Percentiles rank a stretch among this genome's conserved stretches.
Conservation (phyloP, 805 yeast species). For the Ogataea methanolica region DNA sequence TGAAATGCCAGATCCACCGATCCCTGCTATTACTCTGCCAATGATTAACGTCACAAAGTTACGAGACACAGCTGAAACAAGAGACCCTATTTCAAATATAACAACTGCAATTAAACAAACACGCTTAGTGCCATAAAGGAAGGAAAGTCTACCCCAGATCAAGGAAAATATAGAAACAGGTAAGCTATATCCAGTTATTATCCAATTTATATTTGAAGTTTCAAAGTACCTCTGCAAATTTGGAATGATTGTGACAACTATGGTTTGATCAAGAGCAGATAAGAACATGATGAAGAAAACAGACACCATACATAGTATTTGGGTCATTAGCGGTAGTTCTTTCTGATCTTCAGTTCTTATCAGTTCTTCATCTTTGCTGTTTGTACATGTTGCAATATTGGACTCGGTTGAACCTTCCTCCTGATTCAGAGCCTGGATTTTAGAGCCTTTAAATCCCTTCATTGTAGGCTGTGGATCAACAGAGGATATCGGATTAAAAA, state of each 20-base stretch:
- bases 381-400: neutral
- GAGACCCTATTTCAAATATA: constrained; percentile 59
- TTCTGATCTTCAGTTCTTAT: neutral
- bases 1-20: constrained; percentile 73
- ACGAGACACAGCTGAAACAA: constrained; percentile 50
- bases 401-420: too few species aligned
- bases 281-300: constrained; percentile 19
- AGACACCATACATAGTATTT: constrained; percentile 10
- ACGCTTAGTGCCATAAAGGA: constrained; percentile 51
- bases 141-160: constrained; percentile 53
- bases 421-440: too few species aligned
- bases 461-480: too few species aligned
- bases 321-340: neutral
- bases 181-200: constrained; percentile 50
- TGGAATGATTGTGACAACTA: constrained; percentile 48
- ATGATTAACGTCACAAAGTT: constrained; percentile 58
- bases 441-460: too few species aligned
- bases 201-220: constrained; percentile 54
- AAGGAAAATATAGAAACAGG: constrained; percentile 52
- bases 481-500: too few species aligned
- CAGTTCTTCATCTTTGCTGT: neutral
- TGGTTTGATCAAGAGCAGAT: constrained; percentile 55
- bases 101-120: constrained; percentile 42
- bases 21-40: constrained; percentile 68
- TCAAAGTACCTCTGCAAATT: constrained; percentile 44